phyloP scores from a whole-genome alignment of 371 early-diverging fungal species.

The Rhizopus stolonifer region DNA sequence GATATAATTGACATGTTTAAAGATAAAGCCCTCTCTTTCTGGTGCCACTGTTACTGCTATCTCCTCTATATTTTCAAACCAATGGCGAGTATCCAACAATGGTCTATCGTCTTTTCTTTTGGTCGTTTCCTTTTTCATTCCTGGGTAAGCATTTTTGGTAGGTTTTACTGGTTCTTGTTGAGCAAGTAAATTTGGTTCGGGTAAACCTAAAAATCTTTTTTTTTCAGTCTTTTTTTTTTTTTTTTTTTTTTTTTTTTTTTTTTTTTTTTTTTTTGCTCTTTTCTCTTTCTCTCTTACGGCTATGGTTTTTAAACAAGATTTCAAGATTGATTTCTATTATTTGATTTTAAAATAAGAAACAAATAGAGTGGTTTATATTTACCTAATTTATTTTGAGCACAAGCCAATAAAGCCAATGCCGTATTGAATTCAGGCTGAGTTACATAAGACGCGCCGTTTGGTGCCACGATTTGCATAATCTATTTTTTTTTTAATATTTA shows the following conservation, averaged over 20 bases:
- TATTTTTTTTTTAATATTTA: slow-evolving; percentile 7
- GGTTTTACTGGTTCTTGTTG: slow-evolving; percentile 3
- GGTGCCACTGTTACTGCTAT: slow-evolving; percentile 68
- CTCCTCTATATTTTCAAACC: slow-evolving; percentile 56
- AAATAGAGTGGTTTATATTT: no score
- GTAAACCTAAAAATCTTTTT: slow-evolving; percentile 21
- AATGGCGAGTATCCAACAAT: slow-evolving; percentile 27
- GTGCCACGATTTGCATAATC: slow-evolving; percentile 47
- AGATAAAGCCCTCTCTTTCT: slow-evolving; percentile 62
- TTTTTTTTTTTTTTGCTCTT: no score
- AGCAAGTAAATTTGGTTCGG: slow-evolving; percentile 21
- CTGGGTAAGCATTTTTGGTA: slow-evolving; percentile 14
- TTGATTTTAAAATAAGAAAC: no score
- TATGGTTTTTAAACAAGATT: slow-evolving; percentile 24
- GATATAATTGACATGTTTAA: slow-evolving; percentile 53
- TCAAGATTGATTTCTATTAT: slow-evolving; percentile 27
- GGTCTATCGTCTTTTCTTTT: neutral
- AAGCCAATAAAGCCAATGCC: slow-evolving; percentile 63
- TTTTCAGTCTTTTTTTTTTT: neutral
- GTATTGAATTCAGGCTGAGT: slow-evolving; percentile 66
- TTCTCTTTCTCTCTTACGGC: no score
- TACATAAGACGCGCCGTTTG: slow-evolving; percentile 49
- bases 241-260: neutral
- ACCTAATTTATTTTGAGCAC: slow-evolving; percentile 74
- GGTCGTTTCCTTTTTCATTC: slow-evolving; percentile 12